phyloP scores from a whole-genome alignment of 345 rosid species.

The Salix viminalis region DNA sequence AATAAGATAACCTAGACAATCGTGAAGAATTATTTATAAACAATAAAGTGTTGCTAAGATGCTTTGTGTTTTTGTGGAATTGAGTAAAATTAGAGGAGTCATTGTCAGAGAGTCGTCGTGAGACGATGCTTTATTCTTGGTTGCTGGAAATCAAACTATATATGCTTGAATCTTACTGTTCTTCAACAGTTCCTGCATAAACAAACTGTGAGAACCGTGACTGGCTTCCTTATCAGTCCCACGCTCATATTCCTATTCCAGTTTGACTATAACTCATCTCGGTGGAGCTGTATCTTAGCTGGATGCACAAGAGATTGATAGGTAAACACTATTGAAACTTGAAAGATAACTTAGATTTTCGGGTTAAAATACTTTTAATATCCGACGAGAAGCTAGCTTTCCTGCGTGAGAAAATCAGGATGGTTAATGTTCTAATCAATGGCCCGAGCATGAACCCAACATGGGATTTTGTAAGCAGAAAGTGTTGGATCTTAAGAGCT shows the following conservation, averaged over 20 bases:
- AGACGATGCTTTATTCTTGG: background rate
- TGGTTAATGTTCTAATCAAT: no score
- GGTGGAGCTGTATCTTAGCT: slow-evolving; percentile 4
- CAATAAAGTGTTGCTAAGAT: background rate
- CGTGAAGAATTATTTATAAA: no score
- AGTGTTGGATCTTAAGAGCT: no score
- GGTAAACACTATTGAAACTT: no score
- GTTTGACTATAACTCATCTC: background rate
- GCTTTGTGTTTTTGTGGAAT: background rate
- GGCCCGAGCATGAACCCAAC: no score
- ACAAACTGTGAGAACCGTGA: background rate
- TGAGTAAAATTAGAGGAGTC: background rate
- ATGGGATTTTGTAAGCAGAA: no score
- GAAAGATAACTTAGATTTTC: no score
- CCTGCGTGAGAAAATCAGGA: no score
- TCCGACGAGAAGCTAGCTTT: no score
- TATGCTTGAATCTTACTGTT: background rate
- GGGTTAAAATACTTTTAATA: no score
- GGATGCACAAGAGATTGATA: background rate
- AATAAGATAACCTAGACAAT: no score
- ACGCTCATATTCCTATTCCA: background rate
- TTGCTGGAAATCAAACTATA: no score
- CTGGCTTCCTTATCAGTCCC: background rate
- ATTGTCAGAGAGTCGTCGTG: background rate
- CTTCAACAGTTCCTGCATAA: background rate